These are phyloP conservation scores for Coniochaeta pulveracea DNA, from an alignment of 2,329 filamentous ascomycete species.

Conservation along the genomic window DNA sequence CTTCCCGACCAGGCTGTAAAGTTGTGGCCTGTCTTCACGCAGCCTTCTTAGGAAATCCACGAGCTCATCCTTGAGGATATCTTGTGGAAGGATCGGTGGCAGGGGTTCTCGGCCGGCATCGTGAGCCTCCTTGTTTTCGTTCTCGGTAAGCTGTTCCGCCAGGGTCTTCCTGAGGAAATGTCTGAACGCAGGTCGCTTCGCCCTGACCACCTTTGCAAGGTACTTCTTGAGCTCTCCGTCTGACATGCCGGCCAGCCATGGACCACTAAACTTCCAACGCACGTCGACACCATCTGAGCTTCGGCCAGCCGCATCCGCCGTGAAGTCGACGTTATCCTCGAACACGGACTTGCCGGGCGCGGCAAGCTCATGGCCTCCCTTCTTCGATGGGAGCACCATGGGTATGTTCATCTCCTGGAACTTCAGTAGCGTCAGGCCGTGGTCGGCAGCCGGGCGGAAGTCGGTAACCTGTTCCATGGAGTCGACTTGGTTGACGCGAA, in stretches of 20 bases:
- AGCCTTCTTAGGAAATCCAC: conserved; percentile 39
- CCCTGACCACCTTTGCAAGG: conserved; percentile 40
- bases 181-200: conserved; percentile 42
- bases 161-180: conserved; percentile 37
- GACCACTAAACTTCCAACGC: conserved; percentile 57
- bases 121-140: conserved; percentile 22
- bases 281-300: conserved; percentile 26
- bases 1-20: conserved; percentile 43
- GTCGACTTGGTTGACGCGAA: conserved; percentile 71
- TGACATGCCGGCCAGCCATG: conserved; percentile 53
- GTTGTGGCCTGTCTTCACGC: conserved; percentile 34
- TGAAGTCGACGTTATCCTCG: conserved; percentile 45
- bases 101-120: conserved; percentile 24
- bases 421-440: conserved; percentile 70
- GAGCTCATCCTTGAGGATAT: conserved; percentile 40
- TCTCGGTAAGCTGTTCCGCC: conserved; percentile 30
- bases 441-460: conserved; percentile 72
- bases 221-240: conserved; percentile 49
- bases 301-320: conserved; percentile 22
- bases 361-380: conserved; percentile 7
- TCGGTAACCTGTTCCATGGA: conserved; percentile 83
- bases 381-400: conserved; percentile 39
- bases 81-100: conserved; percentile 18
- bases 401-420: conserved; percentile 74
- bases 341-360: conserved; percentile 40